Conservation (phyloP, 2,329 filamentous ascomycete genomes). For the Cordyceps fumosorosea region DNA sequence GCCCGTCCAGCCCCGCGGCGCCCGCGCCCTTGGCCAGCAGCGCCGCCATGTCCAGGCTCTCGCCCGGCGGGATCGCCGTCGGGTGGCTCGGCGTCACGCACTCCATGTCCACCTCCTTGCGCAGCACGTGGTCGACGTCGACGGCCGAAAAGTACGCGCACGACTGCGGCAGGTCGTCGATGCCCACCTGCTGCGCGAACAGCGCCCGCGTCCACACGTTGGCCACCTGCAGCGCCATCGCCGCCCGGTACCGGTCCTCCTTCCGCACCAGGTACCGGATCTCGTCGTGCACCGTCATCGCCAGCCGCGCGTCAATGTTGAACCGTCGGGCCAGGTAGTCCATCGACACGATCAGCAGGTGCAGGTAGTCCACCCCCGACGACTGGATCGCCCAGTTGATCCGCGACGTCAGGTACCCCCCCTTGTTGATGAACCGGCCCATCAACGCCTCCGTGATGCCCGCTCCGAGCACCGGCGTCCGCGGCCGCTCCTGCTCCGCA, state of each 20-base stretch:
- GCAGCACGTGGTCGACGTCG: conserved; percentile 89
- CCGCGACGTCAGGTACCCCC: conserved; percentile 87
- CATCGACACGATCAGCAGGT: conserved; percentile 89
- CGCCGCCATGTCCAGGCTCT: conserved; percentile 75
- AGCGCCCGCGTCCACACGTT: conserved; percentile 97
- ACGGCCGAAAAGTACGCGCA: conserved; percentile 95
- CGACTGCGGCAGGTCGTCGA: conserved; percentile 85
- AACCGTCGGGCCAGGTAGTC: conserved; percentile 84
- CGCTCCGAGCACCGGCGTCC: conserved; percentile 86
- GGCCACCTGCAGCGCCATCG: conserved; percentile 87
- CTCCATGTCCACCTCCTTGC: conserved; percentile 98
- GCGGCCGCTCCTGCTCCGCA: conserved; percentile 84
- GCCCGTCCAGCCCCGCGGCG: not conserved
- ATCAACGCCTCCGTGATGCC: conserved; percentile 95
- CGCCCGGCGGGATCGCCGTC: conserved; percentile 71
- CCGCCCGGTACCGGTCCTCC: conserved; percentile 78
- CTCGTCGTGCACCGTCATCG: conserved; percentile 95
- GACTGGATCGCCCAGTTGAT: conserved; percentile 99
- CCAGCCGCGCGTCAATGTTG: conserved; percentile 75
- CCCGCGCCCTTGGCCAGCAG: conserved; percentile 56
- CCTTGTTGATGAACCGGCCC: conserved; percentile 78
- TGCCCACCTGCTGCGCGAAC: conserved; percentile 95
- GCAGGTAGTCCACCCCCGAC: conserved; percentile 92
- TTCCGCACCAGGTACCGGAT: conserved; percentile 88
- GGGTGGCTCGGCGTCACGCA: conserved; percentile 87